phyloP scores from a whole-genome alignment of 2,329 filamentous ascomycete genomes.

The Fusarium protoensiforme region DNA sequence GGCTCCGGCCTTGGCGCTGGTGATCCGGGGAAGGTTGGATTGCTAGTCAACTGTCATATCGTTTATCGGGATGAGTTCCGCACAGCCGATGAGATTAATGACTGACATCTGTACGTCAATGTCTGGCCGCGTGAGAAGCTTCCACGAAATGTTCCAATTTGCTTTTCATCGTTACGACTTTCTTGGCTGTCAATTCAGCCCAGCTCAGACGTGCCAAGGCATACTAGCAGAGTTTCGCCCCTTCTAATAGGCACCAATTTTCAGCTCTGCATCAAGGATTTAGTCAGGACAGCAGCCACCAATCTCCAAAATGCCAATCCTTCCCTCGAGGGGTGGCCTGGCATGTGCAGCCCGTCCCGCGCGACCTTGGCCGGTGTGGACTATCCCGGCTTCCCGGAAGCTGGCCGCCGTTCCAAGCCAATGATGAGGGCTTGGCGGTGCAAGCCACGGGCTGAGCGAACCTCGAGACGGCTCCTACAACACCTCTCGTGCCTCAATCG shows the following conservation, averaged over 20 bases:
- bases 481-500: background rate
- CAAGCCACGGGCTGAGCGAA: background rate
- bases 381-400: background rate
- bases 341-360: background rate
- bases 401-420: background rate
- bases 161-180: background rate
- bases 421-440: background rate
- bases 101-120: background rate
- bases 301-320: background rate
- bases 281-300: background rate
- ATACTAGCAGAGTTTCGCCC: background rate
- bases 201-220: background rate
- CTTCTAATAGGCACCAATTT: background rate
- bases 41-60: background rate
- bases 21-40: background rate
- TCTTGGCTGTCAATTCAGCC: background rate
- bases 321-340: background rate
- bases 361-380: background rate
- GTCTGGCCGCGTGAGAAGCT: background rate
- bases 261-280: background rate
- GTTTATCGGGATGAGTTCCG: background rate
- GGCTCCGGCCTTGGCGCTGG: background rate
- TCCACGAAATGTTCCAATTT: background rate
- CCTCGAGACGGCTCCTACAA: background rate
- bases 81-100: background rate